Conservation (phyloP, 2,329 filamentous ascomycete genomes). For the Teratosphaeria zuluensis region DNA sequence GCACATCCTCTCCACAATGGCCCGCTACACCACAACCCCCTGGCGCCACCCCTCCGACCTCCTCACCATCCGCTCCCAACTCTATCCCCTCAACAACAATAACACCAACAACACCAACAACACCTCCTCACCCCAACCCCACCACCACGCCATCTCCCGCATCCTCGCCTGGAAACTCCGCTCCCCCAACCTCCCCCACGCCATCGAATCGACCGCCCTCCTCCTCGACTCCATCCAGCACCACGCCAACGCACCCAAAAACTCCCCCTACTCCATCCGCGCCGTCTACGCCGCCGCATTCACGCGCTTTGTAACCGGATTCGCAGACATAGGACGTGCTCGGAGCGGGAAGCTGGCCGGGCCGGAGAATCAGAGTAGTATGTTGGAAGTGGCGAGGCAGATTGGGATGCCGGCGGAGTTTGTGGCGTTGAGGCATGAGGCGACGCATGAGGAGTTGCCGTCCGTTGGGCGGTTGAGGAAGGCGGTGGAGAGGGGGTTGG, state of each 20-base stretch:
- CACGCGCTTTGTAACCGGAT: conserved; percentile 61
- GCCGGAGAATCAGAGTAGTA: conserved; percentile 41
- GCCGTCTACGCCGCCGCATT: conserved; percentile 67
- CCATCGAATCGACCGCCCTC: conserved; percentile 69
- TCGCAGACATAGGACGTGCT: conserved; percentile 64
- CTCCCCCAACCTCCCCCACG: conserved; percentile 59
- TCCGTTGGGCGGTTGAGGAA: conserved; percentile 62
- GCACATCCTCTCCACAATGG: conserved; percentile 45
- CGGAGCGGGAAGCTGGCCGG: conserved; percentile 45
- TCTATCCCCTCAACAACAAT: conserved; percentile 43
- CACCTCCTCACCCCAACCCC: conserved; percentile 13
- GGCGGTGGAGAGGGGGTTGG: conserved; percentile 59
- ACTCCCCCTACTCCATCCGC: conserved; percentile 47
- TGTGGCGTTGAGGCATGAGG: conserved; percentile 81
- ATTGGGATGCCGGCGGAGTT: conserved; percentile 66
- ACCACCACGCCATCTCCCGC: conserved; percentile 30
- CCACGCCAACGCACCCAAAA: conserved; percentile 35
- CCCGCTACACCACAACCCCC: conserved; percentile 63
- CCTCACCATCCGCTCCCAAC: conserved; percentile 52
- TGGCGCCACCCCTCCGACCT: conserved; percentile 61
- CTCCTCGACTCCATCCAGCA: conserved; percentile 62
- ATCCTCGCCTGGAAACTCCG: conserved; percentile 54
- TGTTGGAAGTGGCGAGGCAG: conserved; percentile 61
- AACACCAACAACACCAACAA: conserved; percentile 6
- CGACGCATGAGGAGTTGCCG: conserved; percentile 80